Base-by-base conservation (phyloP, 257 asterid genomes). In the Solanum verrucosum region DNA sequence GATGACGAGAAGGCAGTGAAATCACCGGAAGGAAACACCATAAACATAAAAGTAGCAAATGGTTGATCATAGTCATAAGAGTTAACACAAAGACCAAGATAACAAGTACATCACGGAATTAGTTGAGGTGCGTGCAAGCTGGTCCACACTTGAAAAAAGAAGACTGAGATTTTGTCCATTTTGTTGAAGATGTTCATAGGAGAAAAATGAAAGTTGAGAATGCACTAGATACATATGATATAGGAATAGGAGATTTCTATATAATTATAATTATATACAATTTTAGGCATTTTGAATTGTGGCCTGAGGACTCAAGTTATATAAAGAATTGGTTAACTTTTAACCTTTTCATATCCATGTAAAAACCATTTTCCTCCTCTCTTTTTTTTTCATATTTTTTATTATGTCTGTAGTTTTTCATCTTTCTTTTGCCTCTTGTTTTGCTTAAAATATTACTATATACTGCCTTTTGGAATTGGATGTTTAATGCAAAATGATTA, bases 1-100 rank as follows among this genome's bases (percentile, higher is more conserved):
- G 98, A 92, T 83, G 93, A 91, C 38, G 93, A 93, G 56, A 90
- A 88, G 21, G 93, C 91, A 16, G 89, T 83, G 74, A 65, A 87
- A 21, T 82, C 92, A 6, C 83, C 87, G 1, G 86, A 85, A 23
- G 89, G 84, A 44, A 89, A 77, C 3, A 83, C 12, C 42, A 18
- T 44, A 29, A 89, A 40, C 37, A 74, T 34, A 18, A 73, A 86
- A 70, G 73, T 1, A 35, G 77, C 81, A 63, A 89, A 89, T 84
- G 93, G 87, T 82, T 82, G 70, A 82, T 49, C 31, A 49, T 49
- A 1, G 0, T 35, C 1, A 82, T 31, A 3, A 49, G 25, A 82
- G 31, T 82, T 49, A 18, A 49, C 44, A 31, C n/a, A 16, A 20
- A 29, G 44, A 82, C 84, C 20, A 6, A 49, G 12, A 82, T 49